Base-by-base conservation (phyloP, 1,139 yeast species). In the Nakaseomyces delphensis region DNA sequence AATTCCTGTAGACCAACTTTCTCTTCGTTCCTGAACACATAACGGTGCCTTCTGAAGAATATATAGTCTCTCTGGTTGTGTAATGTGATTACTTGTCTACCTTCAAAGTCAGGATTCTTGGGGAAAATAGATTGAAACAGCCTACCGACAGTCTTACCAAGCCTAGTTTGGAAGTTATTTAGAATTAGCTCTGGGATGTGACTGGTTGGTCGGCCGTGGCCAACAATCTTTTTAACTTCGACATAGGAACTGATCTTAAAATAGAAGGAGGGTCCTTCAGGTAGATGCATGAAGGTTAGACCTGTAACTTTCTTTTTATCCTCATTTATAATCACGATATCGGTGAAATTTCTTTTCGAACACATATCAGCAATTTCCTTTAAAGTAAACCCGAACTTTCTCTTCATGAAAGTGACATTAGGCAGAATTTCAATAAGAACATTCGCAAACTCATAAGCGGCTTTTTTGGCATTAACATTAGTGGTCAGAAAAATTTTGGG, bases 11-110 rank as follows among this genome's bases (percentile, higher is more conserved):
- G 68, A 4, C 98, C 97, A 1, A 89, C 97, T 56, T 77, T 79
- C 60, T 86, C 95, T 51, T 87, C 96, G 60, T 87, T 84, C 56
- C 78, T 74, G 67, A 91, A 91, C 6, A 86, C 70, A 59, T 91
- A 91, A 57, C 98, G 76, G 61, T 91, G 98, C 66, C 97, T 79
- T 65, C 98, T 76, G 72, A 91, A 87, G 59, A 91, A 91, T 39
- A 91, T 84, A 61, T 74, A 93, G 63, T 91, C 98, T 68, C 98
- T 74, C 63, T 91, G 98, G 62, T 91, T 91, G 63, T 91, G 98
- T 59, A 91, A 67, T 0, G 98, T 91, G 32, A 91, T 83, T 41
- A 86, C 98, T 62, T 91, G 96, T 54, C 98, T 75, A 29, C 98
- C 98, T 63, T 83, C 83, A 54, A 93, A 75, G 59, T 91, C 96